These are phyloP conservation scores for Cryphonectria radicalis DNA, from an alignment of 2,329 filamentous ascomycete species.

Conservation along the genomic window DNA sequence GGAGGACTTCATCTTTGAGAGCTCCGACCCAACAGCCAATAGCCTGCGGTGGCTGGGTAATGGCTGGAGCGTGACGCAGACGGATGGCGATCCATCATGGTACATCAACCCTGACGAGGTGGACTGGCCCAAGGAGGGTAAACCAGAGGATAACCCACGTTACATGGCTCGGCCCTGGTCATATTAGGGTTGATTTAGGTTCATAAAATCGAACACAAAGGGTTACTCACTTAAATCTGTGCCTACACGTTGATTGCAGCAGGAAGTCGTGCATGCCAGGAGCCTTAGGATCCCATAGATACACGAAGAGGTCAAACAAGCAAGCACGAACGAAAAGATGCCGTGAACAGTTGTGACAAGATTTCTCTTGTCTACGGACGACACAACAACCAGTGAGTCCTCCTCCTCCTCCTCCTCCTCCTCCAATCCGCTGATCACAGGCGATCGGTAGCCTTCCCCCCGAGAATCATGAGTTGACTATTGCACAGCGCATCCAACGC, in stretches of 20 bases:
- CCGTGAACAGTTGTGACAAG: not conserved
- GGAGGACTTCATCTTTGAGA: conserved; percentile 51
- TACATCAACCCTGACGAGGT: conserved; percentile 46
- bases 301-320: not conserved
- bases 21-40: conserved; percentile 39
- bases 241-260: not conserved
- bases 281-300: not conserved
- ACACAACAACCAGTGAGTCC: not conserved
- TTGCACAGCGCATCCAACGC: conserved; percentile 58
- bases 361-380: not conserved
- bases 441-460: not conserved
- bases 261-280: not conserved
- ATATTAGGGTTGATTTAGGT: conserved; percentile 33
- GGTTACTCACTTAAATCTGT: not conserved
- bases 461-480: conserved; percentile 54
- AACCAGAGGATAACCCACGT: conserved; percentile 43
- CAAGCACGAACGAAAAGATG: not conserved
- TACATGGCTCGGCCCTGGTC: conserved; percentile 43
- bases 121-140: conserved; percentile 41
- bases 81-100: conserved; percentile 43
- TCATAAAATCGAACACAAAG: not conserved
- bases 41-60: conserved; percentile 47
- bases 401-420: too few relatives aligned
- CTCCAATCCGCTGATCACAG: not conserved
- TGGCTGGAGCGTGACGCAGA: conserved; percentile 46